phyloP scores from a whole-genome alignment of 495 filamentous ascomycete genomes.

The Letharia lupina region DNA sequence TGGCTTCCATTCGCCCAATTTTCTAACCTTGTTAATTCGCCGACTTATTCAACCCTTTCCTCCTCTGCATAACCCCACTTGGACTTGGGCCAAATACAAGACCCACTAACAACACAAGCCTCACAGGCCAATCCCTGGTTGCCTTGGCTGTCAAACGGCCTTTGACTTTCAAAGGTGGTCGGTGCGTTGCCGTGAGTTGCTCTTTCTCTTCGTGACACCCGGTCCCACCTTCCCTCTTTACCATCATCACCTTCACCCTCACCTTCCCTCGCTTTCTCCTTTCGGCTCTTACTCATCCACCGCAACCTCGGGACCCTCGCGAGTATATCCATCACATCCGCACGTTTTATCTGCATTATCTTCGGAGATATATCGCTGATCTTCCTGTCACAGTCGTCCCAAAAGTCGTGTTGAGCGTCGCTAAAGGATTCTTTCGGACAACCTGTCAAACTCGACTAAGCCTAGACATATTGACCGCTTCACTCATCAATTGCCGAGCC shows the following conservation, averaged over 20 bases:
- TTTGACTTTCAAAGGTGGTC: conserved; percentile 10
- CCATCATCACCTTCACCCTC: not conserved
- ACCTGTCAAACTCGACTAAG: not conserved
- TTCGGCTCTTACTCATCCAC: not conserved
- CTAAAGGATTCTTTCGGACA: conserved; percentile 12
- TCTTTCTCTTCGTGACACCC: not conserved
- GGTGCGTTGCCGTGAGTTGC: conserved; percentile 7
- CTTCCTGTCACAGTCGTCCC: conserved; percentile 2
- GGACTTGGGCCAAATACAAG: not conserved
- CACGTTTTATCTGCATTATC: not conserved
- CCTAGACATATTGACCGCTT: conserved; percentile 6
- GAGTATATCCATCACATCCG: not conserved
- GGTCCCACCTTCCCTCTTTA: not conserved
- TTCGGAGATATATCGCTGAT: conserved; percentile 11
- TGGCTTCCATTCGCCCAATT: not conserved
- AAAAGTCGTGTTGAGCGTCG: not conserved
- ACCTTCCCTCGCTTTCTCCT: not conserved
- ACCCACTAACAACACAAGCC: conserved; percentile 2
- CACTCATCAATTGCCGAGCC: conserved; percentile 3
- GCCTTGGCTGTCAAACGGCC: conserved; percentile 14
- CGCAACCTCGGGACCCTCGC: not conserved
- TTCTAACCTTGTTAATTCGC: no score
- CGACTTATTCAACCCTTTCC: not conserved
- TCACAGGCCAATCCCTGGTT: conserved; percentile 5
- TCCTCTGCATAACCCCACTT: not conserved